Conservation (phyloP, 2,329 filamentous ascomycete genomes). For the Madurella mycetomatis region DNA sequence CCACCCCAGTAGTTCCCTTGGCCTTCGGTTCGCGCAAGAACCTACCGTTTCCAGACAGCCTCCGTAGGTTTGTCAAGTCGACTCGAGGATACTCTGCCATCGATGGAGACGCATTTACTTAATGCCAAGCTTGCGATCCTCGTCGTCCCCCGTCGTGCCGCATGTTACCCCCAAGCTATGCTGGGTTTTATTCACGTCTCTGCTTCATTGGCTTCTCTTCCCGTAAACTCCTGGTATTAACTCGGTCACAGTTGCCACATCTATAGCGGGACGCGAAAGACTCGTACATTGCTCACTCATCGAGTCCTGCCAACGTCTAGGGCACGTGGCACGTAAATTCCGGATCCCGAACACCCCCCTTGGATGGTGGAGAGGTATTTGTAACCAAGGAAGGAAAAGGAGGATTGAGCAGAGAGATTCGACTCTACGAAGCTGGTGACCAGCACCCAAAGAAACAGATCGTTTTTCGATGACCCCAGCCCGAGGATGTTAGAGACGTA, state of each 20-base stretch:
- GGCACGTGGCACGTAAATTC: too few relatives aligned
- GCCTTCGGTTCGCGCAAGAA: background rate
- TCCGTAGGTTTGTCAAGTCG: background rate
- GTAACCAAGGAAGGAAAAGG: background rate
- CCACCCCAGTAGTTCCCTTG: background rate
- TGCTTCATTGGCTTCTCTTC: conserved; percentile 8
- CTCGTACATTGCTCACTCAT: too few relatives aligned
- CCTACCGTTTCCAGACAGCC: background rate
- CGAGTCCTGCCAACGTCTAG: too few relatives aligned
- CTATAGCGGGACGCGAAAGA: background rate
- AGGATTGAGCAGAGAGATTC: background rate
- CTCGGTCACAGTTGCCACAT: conserved; percentile 2
- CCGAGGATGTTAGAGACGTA: conserved; percentile 79
- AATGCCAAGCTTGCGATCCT: background rate
- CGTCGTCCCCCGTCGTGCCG: conserved; percentile 20
- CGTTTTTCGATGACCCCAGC: background rate
- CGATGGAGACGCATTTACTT: background rate
- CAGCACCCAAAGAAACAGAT: background rate
- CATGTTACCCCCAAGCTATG: conserved; percentile 12
- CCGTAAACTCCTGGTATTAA: conserved; percentile 9
- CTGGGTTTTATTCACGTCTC: conserved; percentile 1
- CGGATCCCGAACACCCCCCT: background rate
- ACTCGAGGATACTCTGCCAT: background rate
- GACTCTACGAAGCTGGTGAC: background rate
- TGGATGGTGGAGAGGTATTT: conserved; percentile 1